Evolutionary conservation across 23 red algal genomes (phyloP).

Genomic region (Pyropia haitanensis): DNA sequence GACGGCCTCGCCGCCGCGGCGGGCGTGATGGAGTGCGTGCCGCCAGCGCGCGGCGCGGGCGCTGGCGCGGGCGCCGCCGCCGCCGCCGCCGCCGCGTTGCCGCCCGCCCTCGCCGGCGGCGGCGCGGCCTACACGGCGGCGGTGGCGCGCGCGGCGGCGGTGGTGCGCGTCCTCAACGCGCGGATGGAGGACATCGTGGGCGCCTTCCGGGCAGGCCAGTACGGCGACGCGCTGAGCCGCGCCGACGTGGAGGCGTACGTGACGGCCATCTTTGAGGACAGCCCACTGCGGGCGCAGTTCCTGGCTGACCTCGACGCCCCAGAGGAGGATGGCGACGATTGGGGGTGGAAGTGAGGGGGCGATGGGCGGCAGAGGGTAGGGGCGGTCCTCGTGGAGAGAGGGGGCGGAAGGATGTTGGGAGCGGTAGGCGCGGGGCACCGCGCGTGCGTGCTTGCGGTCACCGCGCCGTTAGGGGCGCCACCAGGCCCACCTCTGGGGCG

Average conservation of each 20-base stretch:
- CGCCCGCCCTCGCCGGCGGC: constrained; percentile 10
- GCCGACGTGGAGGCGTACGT: constrained; percentile 44
- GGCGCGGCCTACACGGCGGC: constrained; percentile 9
- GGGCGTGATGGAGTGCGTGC: constrained; percentile 26
- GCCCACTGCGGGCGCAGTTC: constrained; percentile 25
- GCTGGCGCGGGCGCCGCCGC: constrained; percentile 13
- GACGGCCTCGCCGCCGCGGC: constrained; percentile 30
- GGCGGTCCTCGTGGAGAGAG: too few relatives aligned
- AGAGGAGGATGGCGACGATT: constrained; percentile 25
- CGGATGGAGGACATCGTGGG: constrained; percentile 55
- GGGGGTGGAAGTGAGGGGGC: constrained; percentile 23
- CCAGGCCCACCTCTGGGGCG: too few relatives aligned
- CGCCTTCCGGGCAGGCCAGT: constrained; percentile 41
- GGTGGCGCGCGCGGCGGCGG: neutral
- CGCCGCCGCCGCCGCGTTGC: constrained; percentile 20
- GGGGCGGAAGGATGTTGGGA: too few relatives aligned
- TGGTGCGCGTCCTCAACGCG: constrained; percentile 29
- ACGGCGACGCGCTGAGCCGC: constrained; percentile 26
- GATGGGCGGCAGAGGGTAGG: neutral
- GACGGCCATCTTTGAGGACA: constrained; percentile 55
- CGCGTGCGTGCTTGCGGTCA: too few relatives aligned
- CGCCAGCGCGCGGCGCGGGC: constrained; percentile 12
- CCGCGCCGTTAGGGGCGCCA: too few relatives aligned
- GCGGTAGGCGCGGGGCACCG: too few relatives aligned
- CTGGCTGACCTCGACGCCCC: constrained; percentile 36